Percentiles rank a stretch among this genome's conserved stretches.
Evolutionary conservation across 176 grass and related monocot genomes (phyloP).

Genomic region (Microstegium vimineum): DNA sequence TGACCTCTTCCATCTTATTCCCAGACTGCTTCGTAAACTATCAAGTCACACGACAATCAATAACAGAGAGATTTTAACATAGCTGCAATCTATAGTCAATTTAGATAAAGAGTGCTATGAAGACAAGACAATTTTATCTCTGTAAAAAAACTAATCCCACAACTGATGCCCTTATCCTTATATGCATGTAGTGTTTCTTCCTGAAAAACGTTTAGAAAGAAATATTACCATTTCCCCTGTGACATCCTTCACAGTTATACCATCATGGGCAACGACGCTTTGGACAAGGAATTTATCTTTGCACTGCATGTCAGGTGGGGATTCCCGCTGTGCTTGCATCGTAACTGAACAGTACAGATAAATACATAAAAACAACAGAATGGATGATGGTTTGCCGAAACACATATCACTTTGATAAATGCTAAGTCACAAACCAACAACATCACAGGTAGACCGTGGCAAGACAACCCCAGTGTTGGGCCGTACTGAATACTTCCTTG

Average conservation of each 20-base stretch:
- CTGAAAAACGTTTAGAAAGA: background rate
- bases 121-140: background rate
- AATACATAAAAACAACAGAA: background rate
- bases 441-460: slow-evolving; percentile 65
- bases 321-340: slow-evolving; percentile 65
- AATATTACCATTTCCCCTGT: slow-evolving; percentile 52
- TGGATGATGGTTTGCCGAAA: background rate
- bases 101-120: background rate
- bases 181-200: background rate
- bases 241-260: slow-evolving; percentile 54
- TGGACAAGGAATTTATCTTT: slow-evolving; percentile 86
- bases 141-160: background rate
- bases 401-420: background rate
- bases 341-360: slow-evolving; percentile 47
- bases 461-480: slow-evolving; percentile 64
- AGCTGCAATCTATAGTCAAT: background rate
- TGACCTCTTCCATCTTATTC: slow-evolving; percentile 67
- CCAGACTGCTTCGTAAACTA: slow-evolving; percentile 73
- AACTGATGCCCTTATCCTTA: background rate
- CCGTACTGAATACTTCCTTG: slow-evolving; percentile 71
- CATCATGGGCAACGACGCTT: slow-evolving; percentile 39
- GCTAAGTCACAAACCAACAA: slow-evolving; percentile 48
- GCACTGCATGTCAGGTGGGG: slow-evolving; percentile 59
- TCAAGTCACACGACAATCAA: background rate
- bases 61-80: background rate